phyloP scores from a whole-genome alignment of 2,329 filamentous ascomycete species.

The Aspergillus tubingensis region DNA sequence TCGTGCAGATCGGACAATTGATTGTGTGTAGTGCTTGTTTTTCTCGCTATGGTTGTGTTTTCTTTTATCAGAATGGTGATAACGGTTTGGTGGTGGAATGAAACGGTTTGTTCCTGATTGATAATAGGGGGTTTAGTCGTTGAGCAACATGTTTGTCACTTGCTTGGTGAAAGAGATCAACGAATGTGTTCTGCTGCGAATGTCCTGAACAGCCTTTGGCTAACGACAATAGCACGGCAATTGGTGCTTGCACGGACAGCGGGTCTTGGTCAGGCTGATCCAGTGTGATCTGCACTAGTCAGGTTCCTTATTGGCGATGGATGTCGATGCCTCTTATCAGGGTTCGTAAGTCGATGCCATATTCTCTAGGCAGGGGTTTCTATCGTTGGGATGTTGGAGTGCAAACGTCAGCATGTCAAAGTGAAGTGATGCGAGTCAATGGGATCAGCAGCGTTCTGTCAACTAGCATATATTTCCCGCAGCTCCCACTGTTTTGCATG shows the following conservation, averaged over 20 bases:
- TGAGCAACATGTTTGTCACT: too few relatives aligned
- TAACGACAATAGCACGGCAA: neutral
- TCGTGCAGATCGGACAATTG: too few relatives aligned
- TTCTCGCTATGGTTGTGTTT: too few relatives aligned
- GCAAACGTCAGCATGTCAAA: neutral
- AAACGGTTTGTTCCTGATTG: too few relatives aligned
- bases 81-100: too few relatives aligned
- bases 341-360: neutral
- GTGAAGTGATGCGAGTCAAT: neutral
- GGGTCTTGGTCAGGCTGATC: neutral
- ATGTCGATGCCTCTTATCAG: neutral
- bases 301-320: neutral
- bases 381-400: too few relatives aligned
- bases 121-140: rapidly evolving
- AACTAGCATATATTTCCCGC: neutral
- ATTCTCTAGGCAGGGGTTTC: too few relatives aligned
- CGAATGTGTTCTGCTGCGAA: too few relatives aligned
- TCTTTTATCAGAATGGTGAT: too few relatives aligned
- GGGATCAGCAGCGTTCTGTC: neutral
- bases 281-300: neutral
- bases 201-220: neutral
- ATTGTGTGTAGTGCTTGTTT: too few relatives aligned
- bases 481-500: neutral
- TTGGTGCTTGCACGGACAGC: neutral
- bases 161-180: too few relatives aligned